Evolutionary conservation across 306 rosid genomes (phyloP).

Genomic region (Cucumis cinereus): DNA sequence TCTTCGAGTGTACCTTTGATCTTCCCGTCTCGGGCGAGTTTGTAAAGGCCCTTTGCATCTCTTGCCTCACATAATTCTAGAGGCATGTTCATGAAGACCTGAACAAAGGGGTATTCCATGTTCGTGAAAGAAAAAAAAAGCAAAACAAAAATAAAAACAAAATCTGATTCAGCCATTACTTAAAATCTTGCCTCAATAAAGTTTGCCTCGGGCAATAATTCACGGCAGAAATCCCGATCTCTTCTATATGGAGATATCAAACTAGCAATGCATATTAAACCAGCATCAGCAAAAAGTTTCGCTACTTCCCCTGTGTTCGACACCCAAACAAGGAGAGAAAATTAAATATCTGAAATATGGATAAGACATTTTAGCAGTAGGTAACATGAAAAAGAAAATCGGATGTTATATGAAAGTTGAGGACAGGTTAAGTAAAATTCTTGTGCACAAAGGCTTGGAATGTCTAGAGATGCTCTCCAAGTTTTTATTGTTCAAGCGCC

Average conservation of each 20-base stretch:
- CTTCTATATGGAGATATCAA: slow-evolving; percentile 71
- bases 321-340: not conserved
- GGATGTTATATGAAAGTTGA: not conserved
- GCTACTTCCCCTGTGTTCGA: slow-evolving; percentile 62
- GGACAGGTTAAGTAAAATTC: not conserved
- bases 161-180: slow-evolving; percentile 5
- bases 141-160: not conserved
- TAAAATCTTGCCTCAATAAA: slow-evolving; percentile 56
- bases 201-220: slow-evolving; percentile 42
- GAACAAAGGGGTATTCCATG: slow-evolving; percentile 14
- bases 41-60: slow-evolving; percentile 83
- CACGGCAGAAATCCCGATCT: slow-evolving; percentile 65
- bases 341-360: not conserved
- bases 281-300: slow-evolving; percentile 73
- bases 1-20: slow-evolving; percentile 48
- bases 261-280: slow-evolving; percentile 62
- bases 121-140: not conserved
- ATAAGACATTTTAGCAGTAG: not conserved
- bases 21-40: slow-evolving; percentile 85
- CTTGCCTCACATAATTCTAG: slow-evolving; percentile 60
- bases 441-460: not conserved
- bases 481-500: not conserved
- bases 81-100: slow-evolving; percentile 88
- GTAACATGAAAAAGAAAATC: not conserved
- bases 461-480: not conserved